Conservation (phyloP, 2,329 filamentous ascomycete species). For the Nakataea oryzae region DNA sequence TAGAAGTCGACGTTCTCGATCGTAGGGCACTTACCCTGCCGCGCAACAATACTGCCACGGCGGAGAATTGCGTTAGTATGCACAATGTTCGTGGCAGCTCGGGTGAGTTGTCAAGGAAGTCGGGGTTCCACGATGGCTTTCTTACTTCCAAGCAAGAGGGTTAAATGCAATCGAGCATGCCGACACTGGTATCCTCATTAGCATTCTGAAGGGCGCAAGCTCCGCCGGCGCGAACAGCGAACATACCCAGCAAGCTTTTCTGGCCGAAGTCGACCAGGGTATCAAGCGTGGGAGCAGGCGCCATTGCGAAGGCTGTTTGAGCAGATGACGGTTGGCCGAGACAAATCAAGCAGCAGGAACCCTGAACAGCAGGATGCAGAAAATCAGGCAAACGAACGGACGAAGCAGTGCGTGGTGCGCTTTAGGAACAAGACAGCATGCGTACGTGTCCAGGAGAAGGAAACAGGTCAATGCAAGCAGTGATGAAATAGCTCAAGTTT, state of each 20-base stretch:
- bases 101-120: background rate
- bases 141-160: constrained; percentile 99
- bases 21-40: constrained; percentile 48
- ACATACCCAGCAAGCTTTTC: constrained; percentile 55
- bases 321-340: background rate
- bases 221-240: constrained; percentile 1
- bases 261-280: constrained; percentile 53
- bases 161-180: constrained; percentile 83
- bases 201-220: background rate
- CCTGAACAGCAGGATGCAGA: background rate
- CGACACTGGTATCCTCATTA: constrained; percentile 49
- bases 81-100: background rate
- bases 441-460: background rate
- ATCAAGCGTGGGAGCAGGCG: constrained; percentile 2
- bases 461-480: background rate
- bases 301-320: constrained; percentile 5
- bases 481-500: background rate
- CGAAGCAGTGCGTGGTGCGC: background rate
- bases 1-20: background rate
- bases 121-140: constrained; percentile 12
- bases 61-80: constrained; percentile 13
- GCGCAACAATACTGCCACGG: constrained; percentile 60
- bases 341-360: background rate
- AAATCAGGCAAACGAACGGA: background rate
- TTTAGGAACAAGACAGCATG: background rate